Evolutionary conservation across 2,329 filamentous ascomycete species (phyloP), one percentile per base, ranked within the genome.

Genomic region (Botrytis pseudocinerea): DNA sequence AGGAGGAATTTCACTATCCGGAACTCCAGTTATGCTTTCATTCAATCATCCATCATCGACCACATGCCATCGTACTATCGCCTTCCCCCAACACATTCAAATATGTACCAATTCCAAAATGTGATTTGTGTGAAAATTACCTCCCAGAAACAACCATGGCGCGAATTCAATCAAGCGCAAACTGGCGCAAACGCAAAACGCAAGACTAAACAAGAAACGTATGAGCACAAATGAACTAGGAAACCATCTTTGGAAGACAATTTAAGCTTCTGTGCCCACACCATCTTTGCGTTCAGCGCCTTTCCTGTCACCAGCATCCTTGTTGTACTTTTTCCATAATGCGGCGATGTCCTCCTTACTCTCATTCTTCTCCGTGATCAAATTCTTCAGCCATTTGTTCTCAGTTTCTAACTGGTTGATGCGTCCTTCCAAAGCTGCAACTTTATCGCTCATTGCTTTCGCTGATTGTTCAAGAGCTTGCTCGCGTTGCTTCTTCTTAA

Each of bases 401-500:
- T 94, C 92, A 78, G 91, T 92, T 84, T 94, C 91, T n/a, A 95
- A 87, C 79, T 94, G 91, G 73, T 88, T 87, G 71, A 96, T 91
- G 73, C 90, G 89, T 78, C 87, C 87, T 83, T 97, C 93, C 10
- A 97, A 87, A 28, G 86, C 85, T 28, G 88, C 85, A 69, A 95
- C 92, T 84, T 94, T 94, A 63, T 96, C 92, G 42, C 89, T 89
- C 83, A 95, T 93, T 77, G 97, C 94, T 82, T 94, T 94, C 78
- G 93, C 91, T 5, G 90, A 91, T 79, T 90, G 90, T 82, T 95
- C 93, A 70, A 97, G 89, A 14, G 93, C 92, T 82, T 95, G 92
- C 85, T 97, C 94, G 69, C 94, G 91, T 84, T 96, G 93, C 89
- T 97, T 97, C 91, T 97, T 97, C 90, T 97, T 97, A 81, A 96